Conservation (phyloP, 345 rosid genomes). For the Cardamine chenopodiifolia region DNA sequence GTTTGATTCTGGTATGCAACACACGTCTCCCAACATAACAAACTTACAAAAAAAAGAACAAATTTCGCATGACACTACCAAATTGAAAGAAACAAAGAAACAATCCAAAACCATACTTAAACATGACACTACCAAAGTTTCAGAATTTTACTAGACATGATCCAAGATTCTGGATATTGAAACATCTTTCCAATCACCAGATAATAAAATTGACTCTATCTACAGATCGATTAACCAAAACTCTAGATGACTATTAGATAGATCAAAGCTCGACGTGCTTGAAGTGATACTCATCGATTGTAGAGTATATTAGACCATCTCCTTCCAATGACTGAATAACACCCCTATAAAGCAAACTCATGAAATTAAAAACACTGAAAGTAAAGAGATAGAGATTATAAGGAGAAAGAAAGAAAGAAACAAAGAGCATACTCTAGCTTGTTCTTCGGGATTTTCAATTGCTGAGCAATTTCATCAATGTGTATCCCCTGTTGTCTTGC, state of each 20-base stretch:
- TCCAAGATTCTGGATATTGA: slow-evolving; percentile 2
- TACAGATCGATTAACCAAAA: slow-evolving; percentile 1
- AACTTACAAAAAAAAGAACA: too few relatives aligned
- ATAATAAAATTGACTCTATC: background rate
- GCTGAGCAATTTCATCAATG: slow-evolving; percentile 69
- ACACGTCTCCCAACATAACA: background rate
- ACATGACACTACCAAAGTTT: background rate
- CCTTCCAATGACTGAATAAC: slow-evolving; percentile 75
- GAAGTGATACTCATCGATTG: slow-evolving; percentile 93
- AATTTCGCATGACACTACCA: too few relatives aligned
- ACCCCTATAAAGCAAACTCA: slow-evolving; percentile 49
- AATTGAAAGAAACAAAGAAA: background rate
- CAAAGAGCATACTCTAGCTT: slow-evolving; percentile 68
- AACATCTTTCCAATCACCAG: slow-evolving; percentile 17
- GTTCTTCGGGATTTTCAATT: slow-evolving; percentile 71
- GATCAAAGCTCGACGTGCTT: slow-evolving; percentile 66
- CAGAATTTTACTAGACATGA: background rate
- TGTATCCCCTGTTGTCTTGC: slow-evolving; percentile 79
- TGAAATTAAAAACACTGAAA: background rate
- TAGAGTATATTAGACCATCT: slow-evolving; percentile 91
- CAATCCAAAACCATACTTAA: background rate
- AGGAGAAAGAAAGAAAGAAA: slow-evolving; percentile 1
- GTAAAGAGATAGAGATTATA: background rate
- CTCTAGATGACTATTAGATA: slow-evolving; percentile 2
- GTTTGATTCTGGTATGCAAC: too few relatives aligned